A percentile compares a stretch with the other conserved stretches of the same genome.
Conservation (phyloP, 2,329 filamentous ascomycete species). For the Fusarium sp. region DNA sequence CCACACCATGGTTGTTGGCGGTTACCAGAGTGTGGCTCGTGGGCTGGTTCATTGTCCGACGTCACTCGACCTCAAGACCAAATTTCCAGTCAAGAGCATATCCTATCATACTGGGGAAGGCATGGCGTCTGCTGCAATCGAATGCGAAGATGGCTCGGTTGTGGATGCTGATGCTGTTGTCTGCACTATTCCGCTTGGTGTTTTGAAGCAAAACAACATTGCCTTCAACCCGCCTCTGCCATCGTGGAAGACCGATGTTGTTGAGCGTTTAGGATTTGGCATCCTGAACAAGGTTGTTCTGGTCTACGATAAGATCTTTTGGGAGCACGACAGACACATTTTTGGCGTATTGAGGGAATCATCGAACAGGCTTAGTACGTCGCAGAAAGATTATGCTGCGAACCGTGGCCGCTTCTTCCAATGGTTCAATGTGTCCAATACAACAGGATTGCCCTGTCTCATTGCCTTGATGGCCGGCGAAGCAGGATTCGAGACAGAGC, state of each 20-base stretch:
- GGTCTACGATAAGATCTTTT: slow-evolving; percentile 91
- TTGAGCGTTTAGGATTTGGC: slow-evolving; percentile 90
- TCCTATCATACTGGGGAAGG: slow-evolving; percentile 69
- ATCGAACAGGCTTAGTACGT: slow-evolving; percentile 76
- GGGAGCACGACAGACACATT: slow-evolving; percentile 91
- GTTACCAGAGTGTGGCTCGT: slow-evolving; percentile 93
- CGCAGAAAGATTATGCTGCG: slow-evolving; percentile 83
- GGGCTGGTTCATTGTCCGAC: slow-evolving; percentile 85
- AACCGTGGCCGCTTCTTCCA: slow-evolving; percentile 94
- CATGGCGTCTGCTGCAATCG: slow-evolving; percentile 70
- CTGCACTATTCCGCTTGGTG: slow-evolving; percentile 89
- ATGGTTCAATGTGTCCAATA: slow-evolving; percentile 96
- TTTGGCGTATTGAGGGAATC: slow-evolving; percentile 91
- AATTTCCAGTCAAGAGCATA: slow-evolving; percentile 80
- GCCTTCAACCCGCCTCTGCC: slow-evolving; percentile 94
- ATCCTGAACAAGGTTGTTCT: slow-evolving; percentile 95
- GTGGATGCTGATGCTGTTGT: slow-evolving; percentile 93
- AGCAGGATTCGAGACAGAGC: slow-evolving; percentile 90
- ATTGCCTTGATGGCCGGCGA: slow-evolving; percentile 97
- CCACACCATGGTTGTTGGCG: slow-evolving; percentile 93
- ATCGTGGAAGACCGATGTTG: slow-evolving; percentile 84
- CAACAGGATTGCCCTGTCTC: slow-evolving; percentile 87
- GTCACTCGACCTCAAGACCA: slow-evolving; percentile 82
- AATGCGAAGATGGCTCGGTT: slow-evolving; percentile 82
- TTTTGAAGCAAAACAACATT: slow-evolving; percentile 86